Evolutionary conservation across 352 stramenopile species (phyloP).

Genomic region (Phytopythium cucurbitacearum): DNA sequence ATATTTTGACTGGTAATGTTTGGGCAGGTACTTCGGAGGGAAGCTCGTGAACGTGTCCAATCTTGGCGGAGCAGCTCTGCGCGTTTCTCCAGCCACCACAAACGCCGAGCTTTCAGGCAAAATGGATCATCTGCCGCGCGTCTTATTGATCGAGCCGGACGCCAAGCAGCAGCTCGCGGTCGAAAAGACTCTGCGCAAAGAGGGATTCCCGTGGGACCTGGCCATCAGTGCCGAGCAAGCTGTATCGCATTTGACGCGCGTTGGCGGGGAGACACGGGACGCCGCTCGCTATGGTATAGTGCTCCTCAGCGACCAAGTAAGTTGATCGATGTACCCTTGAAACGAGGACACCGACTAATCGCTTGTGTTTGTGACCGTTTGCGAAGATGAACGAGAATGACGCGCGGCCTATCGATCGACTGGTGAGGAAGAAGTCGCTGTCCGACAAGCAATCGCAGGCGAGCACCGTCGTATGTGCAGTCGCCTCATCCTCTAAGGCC

Average conservation of each 20-base stretch:
- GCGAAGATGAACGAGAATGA: conserved; percentile 45
- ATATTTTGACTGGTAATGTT: neutral
- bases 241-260: conserved; percentile 37
- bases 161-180: conserved; percentile 52
- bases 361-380: neutral
- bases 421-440: conserved; percentile 38
- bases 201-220: conserved; percentile 68
- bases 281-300: conserved; percentile 39
- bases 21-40: conserved; percentile 52
- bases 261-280: conserved; percentile 9
- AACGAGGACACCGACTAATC: neutral
- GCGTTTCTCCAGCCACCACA: conserved; percentile 50
- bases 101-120: conserved; percentile 54
- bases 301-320: conserved; percentile 52
- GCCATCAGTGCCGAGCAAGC: conserved; percentile 55
- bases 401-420: conserved; percentile 42
- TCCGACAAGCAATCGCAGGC: conserved; percentile 10
- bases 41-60: conserved; percentile 57
- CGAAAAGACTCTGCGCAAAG: conserved; percentile 57
- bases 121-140: conserved; percentile 54
- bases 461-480: conserved; percentile 37
- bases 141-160: conserved; percentile 51
- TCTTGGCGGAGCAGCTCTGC: conserved; percentile 43
- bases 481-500: conserved; percentile 35
- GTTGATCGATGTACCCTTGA: conserved; percentile 5